Percentiles rank a stretch among this genome's conserved stretches.
Evolutionary conservation across 371 early-diverging fungal genomes (phyloP).

Genomic region (Mortierella polycephala): DNA sequence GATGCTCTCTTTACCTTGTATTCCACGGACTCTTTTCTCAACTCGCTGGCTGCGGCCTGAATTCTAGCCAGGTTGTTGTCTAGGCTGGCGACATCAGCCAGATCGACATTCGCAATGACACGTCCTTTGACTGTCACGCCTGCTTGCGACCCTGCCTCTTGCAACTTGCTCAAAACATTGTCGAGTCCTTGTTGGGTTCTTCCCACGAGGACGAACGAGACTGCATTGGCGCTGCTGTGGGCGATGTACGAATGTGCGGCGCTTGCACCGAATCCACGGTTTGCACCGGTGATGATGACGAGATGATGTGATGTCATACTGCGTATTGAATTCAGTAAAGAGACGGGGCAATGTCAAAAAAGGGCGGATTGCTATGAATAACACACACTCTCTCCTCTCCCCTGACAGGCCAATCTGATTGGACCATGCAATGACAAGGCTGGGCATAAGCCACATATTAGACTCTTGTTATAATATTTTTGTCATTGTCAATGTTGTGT

Average conservation of each 20-base stretch:
- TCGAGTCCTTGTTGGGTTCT: conserved; percentile 51
- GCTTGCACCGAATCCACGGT: conserved; percentile 81
- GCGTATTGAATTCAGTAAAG: not conserved
- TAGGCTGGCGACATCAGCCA: conserved; percentile 25
- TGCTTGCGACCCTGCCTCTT: conserved; percentile 5
- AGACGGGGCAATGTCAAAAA: not conserved
- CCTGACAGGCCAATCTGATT: too few species aligned
- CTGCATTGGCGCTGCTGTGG: conserved; percentile 38
- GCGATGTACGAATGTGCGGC: conserved; percentile 59
- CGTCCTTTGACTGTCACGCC: conserved; percentile 21
- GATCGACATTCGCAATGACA: conserved; percentile 33
- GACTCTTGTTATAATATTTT: too few species aligned
- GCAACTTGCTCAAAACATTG: conserved; percentile 28
- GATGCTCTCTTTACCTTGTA: conserved; percentile 12
- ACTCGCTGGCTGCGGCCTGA: conserved; percentile 25
- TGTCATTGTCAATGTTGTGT: too few species aligned
- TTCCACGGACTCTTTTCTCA: conserved; percentile 21
- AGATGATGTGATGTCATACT: conserved; percentile 55
- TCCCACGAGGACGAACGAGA: conserved; percentile 60
- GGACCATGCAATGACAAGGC: too few species aligned
- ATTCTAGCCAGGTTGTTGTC: conserved; percentile 36
- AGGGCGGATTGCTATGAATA: too few species aligned
- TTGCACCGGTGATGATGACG: conserved; percentile 84
- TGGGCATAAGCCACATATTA: too few species aligned
- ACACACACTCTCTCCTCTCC: too few species aligned